phyloP scores from a whole-genome alignment of 768 basidiomycete species.

The Filobasidium wieringae region DNA sequence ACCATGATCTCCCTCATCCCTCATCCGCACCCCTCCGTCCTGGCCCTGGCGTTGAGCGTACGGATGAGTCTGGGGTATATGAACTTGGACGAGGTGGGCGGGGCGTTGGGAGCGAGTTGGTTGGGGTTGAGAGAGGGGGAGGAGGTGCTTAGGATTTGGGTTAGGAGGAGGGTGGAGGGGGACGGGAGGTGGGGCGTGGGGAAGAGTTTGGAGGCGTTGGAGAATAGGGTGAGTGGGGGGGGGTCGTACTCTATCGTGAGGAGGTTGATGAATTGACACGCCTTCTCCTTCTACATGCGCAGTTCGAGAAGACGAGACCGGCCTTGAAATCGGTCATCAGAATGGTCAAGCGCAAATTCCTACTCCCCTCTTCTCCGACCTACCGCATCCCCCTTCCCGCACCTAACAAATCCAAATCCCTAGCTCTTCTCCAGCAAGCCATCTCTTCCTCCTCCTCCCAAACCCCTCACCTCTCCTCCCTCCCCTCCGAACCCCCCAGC shows the following conservation, averaged over 20 bases:
- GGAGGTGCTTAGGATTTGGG: conserved; percentile 28
- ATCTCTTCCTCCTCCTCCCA: not conserved
- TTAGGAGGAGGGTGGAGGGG: conserved; percentile 26
- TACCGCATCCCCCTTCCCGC: conserved; percentile 30
- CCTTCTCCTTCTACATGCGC: too few relatives aligned
- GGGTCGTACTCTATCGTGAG: too few relatives aligned
- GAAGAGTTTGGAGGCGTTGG: conserved; percentile 29
- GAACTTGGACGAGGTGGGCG: conserved; percentile 23
- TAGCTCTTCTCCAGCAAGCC: conserved; percentile 22
- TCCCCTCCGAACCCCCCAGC: not conserved
- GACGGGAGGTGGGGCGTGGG: conserved; percentile 31
- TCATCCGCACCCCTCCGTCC: conserved; percentile 13
- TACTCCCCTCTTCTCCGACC: conserved; percentile 17
- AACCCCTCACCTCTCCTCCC: not conserved
- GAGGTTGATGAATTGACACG: too few relatives aligned
- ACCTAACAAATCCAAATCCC: conserved; percentile 29
- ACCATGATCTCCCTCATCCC: not conserved
- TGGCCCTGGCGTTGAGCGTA: conserved; percentile 27
- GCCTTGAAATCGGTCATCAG: conserved; percentile 30
- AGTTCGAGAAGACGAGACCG: conserved; percentile 13
- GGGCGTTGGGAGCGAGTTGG: conserved; percentile 17
- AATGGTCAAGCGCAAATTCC: conserved; percentile 22
- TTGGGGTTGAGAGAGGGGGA: conserved; percentile 29
- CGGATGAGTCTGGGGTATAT: conserved; percentile 34
- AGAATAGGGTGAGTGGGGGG: too few relatives aligned